Conservation (phyloP, 306 rosid species). For the Abrus precatorius region DNA sequence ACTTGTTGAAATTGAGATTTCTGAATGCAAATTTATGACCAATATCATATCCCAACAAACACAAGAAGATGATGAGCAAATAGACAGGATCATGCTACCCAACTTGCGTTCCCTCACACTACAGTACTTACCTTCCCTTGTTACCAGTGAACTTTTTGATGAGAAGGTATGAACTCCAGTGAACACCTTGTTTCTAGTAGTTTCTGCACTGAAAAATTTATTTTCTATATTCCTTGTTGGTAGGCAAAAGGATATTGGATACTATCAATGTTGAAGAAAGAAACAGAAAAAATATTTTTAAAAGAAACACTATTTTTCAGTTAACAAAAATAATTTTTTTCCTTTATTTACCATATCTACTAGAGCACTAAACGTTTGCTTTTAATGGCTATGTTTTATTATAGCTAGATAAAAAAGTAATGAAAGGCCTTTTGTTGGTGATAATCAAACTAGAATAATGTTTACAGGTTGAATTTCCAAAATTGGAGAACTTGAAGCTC, state of each 20-base stretch:
- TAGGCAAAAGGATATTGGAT: background rate
- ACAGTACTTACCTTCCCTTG: slow-evolving; percentile 48
- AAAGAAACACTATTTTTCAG: background rate
- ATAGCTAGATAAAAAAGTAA: background rate
- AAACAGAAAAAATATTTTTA: background rate
- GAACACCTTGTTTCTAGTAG: background rate
- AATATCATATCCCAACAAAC: slow-evolving; percentile 35
- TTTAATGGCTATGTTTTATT: background rate
- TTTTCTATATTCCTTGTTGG: background rate
- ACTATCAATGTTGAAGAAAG: background rate
- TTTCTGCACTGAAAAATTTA: background rate
- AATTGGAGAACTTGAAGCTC: slow-evolving; percentile 48
- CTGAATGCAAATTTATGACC: slow-evolving; percentile 45
- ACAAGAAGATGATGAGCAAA: slow-evolving; percentile 34
- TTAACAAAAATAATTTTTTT: background rate
- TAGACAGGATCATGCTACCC: slow-evolving; percentile 32
- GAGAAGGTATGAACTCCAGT: slow-evolving; percentile 42
- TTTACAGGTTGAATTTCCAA: slow-evolving; percentile 55
- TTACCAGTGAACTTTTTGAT: slow-evolving; percentile 47
- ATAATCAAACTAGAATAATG: slow-evolving; percentile 8
- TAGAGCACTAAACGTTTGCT: background rate
- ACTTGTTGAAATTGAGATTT: slow-evolving; percentile 52
- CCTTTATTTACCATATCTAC: background rate
- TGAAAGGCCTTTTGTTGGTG: background rate
- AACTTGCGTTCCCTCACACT: slow-evolving; percentile 45